These are phyloP conservation scores for Turnera subulata DNA, from an alignment of 345 rosid genomes.

Conservation along the genomic window DNA sequence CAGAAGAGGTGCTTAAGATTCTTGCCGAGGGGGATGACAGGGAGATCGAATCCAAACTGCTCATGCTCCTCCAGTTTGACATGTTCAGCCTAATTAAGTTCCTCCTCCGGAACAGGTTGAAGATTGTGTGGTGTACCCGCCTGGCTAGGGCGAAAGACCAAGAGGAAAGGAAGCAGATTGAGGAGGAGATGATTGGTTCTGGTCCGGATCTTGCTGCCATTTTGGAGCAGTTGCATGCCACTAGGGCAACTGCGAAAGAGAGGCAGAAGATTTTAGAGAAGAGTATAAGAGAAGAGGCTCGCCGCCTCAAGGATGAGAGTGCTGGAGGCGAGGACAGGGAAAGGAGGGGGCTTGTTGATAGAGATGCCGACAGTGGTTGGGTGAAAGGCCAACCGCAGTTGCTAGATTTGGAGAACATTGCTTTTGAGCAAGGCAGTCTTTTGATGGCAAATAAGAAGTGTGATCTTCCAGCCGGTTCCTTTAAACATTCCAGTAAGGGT, in stretches of 20 bases:
- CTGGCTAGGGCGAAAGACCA: conserved; percentile 92
- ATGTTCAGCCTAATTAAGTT: conserved; percentile 76
- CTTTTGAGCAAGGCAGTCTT: conserved; percentile 87
- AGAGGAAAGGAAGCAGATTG: conserved; percentile 68
- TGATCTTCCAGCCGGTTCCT: conserved; percentile 76
- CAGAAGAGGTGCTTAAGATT: conserved; percentile 87
- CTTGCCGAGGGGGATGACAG: conserved; percentile 84
- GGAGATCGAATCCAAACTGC: conserved; percentile 69
- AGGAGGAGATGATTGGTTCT: conserved; percentile 70
- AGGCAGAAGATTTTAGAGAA: conserved; percentile 88
- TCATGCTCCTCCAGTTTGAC: conserved; percentile 55
- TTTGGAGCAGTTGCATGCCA: conserved; percentile 89
- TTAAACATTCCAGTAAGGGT: conserved; percentile 57
- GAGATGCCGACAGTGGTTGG: conserved; percentile 77
- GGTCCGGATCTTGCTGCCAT: conserved; percentile 74
- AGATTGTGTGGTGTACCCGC: conserved; percentile 94
- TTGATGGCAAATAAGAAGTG: conserved; percentile 86
- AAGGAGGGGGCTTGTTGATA: conserved; percentile 54
- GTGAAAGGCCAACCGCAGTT: conserved; percentile 75
- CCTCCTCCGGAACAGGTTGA: conserved; percentile 61
- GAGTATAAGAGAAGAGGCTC: conserved; percentile 94
- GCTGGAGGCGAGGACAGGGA: conserved; percentile 61
- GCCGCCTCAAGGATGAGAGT: conserved; percentile 75
- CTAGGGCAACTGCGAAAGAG: conserved; percentile 93
- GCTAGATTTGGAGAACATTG: conserved; percentile 73